These are phyloP conservation scores for Naganishia albida DNA, from an alignment of 1,284 basidiomycete species.

Conservation along the genomic window DNA sequence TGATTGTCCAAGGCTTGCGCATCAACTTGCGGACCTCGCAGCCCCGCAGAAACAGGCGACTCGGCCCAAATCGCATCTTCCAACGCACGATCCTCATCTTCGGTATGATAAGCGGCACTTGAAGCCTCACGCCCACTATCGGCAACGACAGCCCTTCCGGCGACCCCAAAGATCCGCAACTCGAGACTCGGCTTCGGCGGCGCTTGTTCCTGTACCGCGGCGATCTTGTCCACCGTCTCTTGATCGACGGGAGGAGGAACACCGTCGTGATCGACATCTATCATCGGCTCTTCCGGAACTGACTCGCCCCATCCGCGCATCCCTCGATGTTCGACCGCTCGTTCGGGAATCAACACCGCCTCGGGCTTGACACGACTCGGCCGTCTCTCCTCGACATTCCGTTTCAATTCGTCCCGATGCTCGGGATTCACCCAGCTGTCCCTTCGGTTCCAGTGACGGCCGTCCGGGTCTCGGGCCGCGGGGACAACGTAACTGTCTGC, in stretches of 20 bases:
- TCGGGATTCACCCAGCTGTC: constrained; percentile 51
- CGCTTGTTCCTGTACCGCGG: too few relatives aligned
- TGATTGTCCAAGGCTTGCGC: neutral
- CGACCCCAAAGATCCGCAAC: constrained; percentile 21
- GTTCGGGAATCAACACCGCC: constrained; percentile 4
- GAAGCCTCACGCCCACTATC: neutral
- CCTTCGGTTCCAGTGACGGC: constrained; percentile 45
- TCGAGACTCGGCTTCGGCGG: constrained; percentile 5
- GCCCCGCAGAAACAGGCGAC: neutral
- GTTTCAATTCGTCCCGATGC: constrained; percentile 23
- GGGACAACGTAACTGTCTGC: constrained; percentile 41
- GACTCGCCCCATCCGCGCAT: constrained; percentile 30
- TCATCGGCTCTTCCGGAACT: neutral
- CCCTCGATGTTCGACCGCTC: constrained; percentile 12
- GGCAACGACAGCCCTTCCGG: neutral
- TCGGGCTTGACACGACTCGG: neutral
- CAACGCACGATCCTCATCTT: constrained; percentile 12
- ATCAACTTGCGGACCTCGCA: neutral
- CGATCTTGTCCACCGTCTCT: neutral
- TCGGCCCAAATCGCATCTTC: constrained; percentile 9
- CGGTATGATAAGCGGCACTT: constrained; percentile 1
- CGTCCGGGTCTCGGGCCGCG: constrained; percentile 34
- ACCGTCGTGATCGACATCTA: neutral
- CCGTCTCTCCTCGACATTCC: neutral
- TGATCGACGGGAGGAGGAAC: neutral